Conservation (phyloP, 2,329 filamentous ascomycete species). For the Fusarium nelsonii region DNA sequence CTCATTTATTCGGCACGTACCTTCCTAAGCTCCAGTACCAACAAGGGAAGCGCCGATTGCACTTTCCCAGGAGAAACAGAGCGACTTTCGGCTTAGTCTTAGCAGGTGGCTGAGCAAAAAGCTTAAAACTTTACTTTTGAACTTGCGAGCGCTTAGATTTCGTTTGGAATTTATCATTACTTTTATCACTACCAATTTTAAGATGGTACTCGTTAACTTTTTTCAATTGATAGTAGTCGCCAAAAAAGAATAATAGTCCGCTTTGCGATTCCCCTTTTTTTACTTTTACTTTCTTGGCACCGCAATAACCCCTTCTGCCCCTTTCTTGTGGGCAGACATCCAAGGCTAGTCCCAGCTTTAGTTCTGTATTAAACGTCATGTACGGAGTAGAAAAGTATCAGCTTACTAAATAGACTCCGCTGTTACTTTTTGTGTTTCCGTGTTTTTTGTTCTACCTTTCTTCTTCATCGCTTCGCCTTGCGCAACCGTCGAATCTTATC, state of each 20-base stretch:
- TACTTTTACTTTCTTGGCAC: neutral
- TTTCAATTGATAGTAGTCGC: neutral
- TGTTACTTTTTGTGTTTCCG: neutral
- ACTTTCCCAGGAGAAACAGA: slow-evolving; percentile 9
- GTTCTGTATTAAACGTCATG: slow-evolving; percentile 9
- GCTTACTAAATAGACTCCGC: slow-evolving; percentile 22
- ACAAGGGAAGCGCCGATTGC: slow-evolving; percentile 27
- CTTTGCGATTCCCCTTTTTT: neutral
- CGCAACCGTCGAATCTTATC: neutral
- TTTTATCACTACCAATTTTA: neutral
- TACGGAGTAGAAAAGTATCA: neutral
- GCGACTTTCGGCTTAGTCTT: slow-evolving; percentile 5
- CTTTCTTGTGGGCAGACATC: slow-evolving; percentile 2
- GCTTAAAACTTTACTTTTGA: slow-evolving; percentile 38
- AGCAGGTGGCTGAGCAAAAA: slow-evolving; percentile 30
- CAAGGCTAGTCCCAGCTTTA: neutral
- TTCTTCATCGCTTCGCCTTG: slow-evolving; percentile 9
- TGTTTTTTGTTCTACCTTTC: neutral
- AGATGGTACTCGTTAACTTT: neutral
- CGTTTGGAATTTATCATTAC: neutral
- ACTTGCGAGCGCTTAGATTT: neutral
- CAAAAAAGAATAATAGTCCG: neutral
- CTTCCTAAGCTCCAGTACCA: slow-evolving; percentile 18
- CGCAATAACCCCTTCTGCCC: neutral
- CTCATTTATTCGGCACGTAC: slow-evolving; percentile 30